A percentile compares a stretch with the other conserved stretches of the same genome.
These are phyloP conservation scores for Erythrophleum fordii DNA, from an alignment of 306 rosid species.

Conservation along the genomic window DNA sequence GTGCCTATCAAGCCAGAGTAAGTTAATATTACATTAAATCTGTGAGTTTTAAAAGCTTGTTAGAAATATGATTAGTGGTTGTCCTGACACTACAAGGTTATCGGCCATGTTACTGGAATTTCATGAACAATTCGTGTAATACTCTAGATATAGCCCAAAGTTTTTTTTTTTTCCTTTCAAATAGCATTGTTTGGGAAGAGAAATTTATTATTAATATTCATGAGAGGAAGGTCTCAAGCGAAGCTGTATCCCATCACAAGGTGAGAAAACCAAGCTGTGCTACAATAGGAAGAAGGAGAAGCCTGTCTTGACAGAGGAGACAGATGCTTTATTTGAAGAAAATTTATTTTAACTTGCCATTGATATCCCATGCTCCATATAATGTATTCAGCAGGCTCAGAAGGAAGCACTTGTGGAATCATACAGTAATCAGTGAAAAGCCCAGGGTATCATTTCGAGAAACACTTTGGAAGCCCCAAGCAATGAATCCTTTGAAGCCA, in stretches of 20 bases:
- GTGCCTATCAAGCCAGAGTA: background rate
- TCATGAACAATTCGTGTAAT: background rate
- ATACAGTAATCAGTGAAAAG: slow-evolving; percentile 4
- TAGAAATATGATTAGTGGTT: background rate
- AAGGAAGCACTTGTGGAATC: slow-evolving; percentile 2
- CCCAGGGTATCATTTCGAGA: slow-evolving; percentile 28
- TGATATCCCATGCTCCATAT: slow-evolving; percentile 15
- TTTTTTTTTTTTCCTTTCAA: too few relatives aligned
- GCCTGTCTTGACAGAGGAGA: slow-evolving; percentile 22
- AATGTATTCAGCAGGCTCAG: slow-evolving; percentile 45
- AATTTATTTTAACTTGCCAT: background rate
- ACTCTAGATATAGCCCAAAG: background rate
- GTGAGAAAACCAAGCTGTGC: slow-evolving; percentile 38
- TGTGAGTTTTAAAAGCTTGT: background rate
- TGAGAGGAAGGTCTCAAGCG: slow-evolving; percentile 13
- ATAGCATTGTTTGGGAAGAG: background rate
- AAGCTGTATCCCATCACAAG: too few relatives aligned
- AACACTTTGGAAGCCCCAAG: slow-evolving; percentile 19
- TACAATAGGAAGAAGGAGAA: background rate
- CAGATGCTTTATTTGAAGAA: slow-evolving; percentile 12
- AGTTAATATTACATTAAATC: background rate
- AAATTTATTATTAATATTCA: background rate
- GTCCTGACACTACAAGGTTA: slow-evolving; percentile 6
- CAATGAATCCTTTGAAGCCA: background rate
- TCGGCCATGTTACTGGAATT: slow-evolving; percentile 11